These are phyloP conservation scores for Fusarium pseudoanthophilum DNA, from an alignment of 2,329 filamentous ascomycete species.

Conservation along the genomic window DNA sequence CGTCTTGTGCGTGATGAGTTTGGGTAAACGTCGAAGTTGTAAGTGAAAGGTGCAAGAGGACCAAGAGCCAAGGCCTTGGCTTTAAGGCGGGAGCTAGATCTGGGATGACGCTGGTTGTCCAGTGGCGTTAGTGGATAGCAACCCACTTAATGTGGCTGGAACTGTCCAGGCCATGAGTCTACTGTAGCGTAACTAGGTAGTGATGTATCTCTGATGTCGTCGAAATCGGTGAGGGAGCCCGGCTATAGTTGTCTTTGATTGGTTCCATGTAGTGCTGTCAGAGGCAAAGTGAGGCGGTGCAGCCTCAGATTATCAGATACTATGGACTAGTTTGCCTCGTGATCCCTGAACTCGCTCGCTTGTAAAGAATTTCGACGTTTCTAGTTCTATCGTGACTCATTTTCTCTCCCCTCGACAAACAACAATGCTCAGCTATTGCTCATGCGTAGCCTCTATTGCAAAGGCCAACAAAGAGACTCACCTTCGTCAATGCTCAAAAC, in stretches of 20 bases:
- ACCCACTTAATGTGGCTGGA: slow-evolving; percentile 6
- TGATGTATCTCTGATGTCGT: slow-evolving; percentile 9
- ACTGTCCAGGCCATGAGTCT: background rate
- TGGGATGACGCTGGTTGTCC: slow-evolving; percentile 25
- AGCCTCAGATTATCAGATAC: slow-evolving; percentile 1
- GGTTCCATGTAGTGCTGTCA: slow-evolving; percentile 3
- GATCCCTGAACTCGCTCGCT: slow-evolving; percentile 10
- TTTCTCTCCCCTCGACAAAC: background rate
- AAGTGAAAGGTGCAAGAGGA: slow-evolving; percentile 10
- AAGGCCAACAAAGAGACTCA: slow-evolving; percentile 3
- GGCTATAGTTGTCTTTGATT: slow-evolving; percentile 18
- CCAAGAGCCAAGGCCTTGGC: slow-evolving; percentile 37
- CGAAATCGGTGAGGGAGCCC: slow-evolving; percentile 11
- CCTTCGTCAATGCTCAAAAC: slow-evolving; percentile 1
- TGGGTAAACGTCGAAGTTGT: slow-evolving; percentile 15
- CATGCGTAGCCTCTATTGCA: background rate
- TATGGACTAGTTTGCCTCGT: background rate
- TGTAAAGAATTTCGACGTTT: slow-evolving; percentile 11
- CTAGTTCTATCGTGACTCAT: slow-evolving; percentile 16
- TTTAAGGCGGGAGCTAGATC: slow-evolving; percentile 34
- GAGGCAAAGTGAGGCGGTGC: slow-evolving; percentile 39
- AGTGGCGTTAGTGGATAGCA: slow-evolving; percentile 33
- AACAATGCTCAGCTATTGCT: too few relatives aligned
- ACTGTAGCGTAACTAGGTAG: background rate
- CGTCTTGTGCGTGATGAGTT: slow-evolving; percentile 35